phyloP scores from a whole-genome alignment of 73 alveolate genomes.

The Breviolum minutum region DNA sequence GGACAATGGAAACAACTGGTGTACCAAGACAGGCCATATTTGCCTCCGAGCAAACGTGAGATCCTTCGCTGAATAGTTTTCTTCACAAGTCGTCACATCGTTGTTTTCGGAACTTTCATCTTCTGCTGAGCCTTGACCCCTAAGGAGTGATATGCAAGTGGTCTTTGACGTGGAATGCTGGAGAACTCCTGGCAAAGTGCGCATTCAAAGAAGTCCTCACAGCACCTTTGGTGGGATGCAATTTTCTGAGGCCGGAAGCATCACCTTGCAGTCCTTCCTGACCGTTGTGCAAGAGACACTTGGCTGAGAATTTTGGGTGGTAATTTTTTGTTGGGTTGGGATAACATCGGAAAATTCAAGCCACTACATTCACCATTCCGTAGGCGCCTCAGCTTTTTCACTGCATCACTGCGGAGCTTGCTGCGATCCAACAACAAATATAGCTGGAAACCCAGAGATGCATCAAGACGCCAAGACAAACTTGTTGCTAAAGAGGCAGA shows the following conservation, averaged over 20 bases:
- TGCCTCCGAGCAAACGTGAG: conserved; percentile 79
- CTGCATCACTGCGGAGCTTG: conserved; percentile 80
- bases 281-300: conserved; percentile 85
- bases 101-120: too few relatives aligned
- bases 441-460: neutral
- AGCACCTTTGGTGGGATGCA: neutral
- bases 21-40: conserved; percentile 67
- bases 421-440: conserved; percentile 50
- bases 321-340: neutral
- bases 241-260: conserved; percentile 41
- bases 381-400: conserved; percentile 87
- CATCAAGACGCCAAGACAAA: neutral
- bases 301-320: neutral
- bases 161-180: conserved; percentile 84
- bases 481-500: neutral
- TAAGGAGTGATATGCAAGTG: conserved; percentile 37
- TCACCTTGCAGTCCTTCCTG: conserved; percentile 85
- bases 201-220: neutral
- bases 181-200: conserved; percentile 27
- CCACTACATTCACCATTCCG: neutral
- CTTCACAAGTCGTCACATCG: neutral
- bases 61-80: neutral
- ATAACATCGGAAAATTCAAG: neutral
- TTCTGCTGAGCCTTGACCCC: neutral
- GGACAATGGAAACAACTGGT: conserved; percentile 84